Conservation (phyloP, 208 protist species). For the Crithidia thermophila region DNA sequence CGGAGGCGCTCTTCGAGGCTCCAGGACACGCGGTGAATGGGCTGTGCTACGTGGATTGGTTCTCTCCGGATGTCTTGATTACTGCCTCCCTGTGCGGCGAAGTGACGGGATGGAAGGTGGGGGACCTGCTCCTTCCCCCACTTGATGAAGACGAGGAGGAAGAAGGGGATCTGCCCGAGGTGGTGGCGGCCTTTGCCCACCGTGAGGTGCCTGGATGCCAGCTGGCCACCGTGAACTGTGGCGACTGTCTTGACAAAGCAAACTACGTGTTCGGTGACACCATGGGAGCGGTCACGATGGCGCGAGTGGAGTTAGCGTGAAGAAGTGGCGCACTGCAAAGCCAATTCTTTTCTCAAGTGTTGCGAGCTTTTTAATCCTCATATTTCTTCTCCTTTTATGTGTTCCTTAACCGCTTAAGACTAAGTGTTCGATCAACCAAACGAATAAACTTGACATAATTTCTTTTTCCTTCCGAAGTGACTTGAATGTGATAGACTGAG, state of each 20-base stretch:
- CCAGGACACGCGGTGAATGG: slow-evolving; percentile 74
- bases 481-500: too few species aligned
- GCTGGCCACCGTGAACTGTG: slow-evolving; percentile 51
- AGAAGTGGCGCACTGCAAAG: too few species aligned
- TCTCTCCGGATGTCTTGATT: slow-evolving; percentile 36
- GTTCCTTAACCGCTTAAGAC: too few species aligned
- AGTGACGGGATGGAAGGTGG: slow-evolving; percentile 74
- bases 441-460: too few species aligned
- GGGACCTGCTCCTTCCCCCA: slow-evolving; percentile 27
- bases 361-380: too few species aligned
- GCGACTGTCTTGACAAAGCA: slow-evolving; percentile 8
- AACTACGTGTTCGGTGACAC: slow-evolving; percentile 33
- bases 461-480: too few species aligned
- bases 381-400: too few species aligned
- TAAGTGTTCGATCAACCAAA: too few species aligned
- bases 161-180: slow-evolving; percentile 50
- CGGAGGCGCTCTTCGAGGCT: slow-evolving; percentile 37
- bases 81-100: slow-evolving; percentile 78
- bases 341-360: too few species aligned
- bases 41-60: slow-evolving; percentile 64
- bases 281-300: slow-evolving; percentile 21
- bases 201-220: slow-evolving; percentile 42
- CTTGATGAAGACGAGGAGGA: slow-evolving; percentile 29
- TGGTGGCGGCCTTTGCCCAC: slow-evolving; percentile 46
- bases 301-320: slow-evolving; percentile 11